These are phyloP conservation scores for Aphanomyces euteiches DNA, from an alignment of 352 stramenopile species.

Conservation along the genomic window DNA sequence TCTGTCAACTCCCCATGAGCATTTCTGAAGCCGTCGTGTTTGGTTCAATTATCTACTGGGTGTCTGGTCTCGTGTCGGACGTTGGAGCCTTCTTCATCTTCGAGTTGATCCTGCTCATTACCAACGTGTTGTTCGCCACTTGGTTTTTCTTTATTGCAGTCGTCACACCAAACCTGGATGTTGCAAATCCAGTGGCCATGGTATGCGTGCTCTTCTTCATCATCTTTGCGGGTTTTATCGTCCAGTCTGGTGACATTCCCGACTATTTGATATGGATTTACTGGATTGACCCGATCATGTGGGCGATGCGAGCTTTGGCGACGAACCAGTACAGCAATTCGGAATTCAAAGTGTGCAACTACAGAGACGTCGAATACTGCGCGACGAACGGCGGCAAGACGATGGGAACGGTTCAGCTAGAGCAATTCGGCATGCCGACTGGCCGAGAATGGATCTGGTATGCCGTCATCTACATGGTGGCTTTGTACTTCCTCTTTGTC, in stretches of 20 bases:
- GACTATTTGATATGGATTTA: slow-evolving; percentile 37
- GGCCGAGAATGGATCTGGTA: slow-evolving; percentile 35
- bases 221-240: slow-evolving; percentile 35
- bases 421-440: slow-evolving; percentile 40
- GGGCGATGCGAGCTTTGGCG: slow-evolving; percentile 29
- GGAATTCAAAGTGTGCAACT: slow-evolving; percentile 18
- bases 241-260: slow-evolving; percentile 30
- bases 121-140: slow-evolving; percentile 44
- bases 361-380: slow-evolving; percentile 16
- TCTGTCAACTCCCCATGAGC: slow-evolving; percentile 30
- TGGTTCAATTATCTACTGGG: slow-evolving; percentile 53
- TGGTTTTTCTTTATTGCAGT: slow-evolving; percentile 30
- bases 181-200: slow-evolving; percentile 28
- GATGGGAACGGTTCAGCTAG: slow-evolving; percentile 1
- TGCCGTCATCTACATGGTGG: slow-evolving; percentile 32
- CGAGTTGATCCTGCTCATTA: not conserved
- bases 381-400: slow-evolving; percentile 14
- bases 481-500: slow-evolving; percentile 37
- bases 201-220: slow-evolving; percentile 29
- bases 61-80: slow-evolving; percentile 39
- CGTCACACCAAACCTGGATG: slow-evolving; percentile 20
- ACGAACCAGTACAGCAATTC: slow-evolving; percentile 16
- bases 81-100: not conserved
- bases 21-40: slow-evolving; percentile 48
- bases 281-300: slow-evolving; percentile 36